These are phyloP conservation scores for Zostera marina DNA, from an alignment of 116 monocot species.

Conservation along the genomic window DNA sequence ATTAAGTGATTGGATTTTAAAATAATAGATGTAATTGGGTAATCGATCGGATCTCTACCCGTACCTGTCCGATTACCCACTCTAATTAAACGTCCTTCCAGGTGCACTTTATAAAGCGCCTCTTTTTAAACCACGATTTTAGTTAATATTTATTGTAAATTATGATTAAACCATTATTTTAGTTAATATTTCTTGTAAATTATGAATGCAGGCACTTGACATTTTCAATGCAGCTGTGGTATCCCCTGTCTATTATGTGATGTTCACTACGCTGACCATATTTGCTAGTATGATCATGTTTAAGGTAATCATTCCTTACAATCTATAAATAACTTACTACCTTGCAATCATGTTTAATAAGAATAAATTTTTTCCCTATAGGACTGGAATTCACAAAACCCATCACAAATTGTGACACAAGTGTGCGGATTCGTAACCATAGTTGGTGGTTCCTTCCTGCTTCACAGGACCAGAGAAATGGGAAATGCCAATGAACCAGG, in stretches of 20 bases:
- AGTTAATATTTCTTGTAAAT: background rate
- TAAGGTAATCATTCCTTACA: constrained; percentile 10
- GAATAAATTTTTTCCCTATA: background rate
- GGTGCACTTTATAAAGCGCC: too few species aligned
- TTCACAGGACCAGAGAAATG: constrained; percentile 14
- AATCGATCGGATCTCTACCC: too few species aligned
- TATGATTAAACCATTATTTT: too few species aligned
- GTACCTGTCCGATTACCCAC: too few species aligned
- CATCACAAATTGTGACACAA: constrained; percentile 15
- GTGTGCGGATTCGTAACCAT: constrained; percentile 19
- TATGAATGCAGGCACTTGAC: constrained; percentile 13
- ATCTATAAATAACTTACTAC: background rate
- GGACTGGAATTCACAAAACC: constrained; percentile 18
- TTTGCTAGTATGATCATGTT: constrained; percentile 26
- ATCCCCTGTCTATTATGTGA: constrained; percentile 20
- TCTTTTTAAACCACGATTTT: too few species aligned
- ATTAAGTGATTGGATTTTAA: too few species aligned
- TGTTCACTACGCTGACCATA: constrained; percentile 19
- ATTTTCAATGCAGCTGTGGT: constrained; percentile 22
- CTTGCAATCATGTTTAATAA: background rate
- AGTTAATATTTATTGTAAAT: too few species aligned
- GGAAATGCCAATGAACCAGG: constrained; percentile 1
- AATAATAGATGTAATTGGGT: too few species aligned
- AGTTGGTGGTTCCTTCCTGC: constrained; percentile 13
- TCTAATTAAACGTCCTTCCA: too few species aligned